Evolutionary conservation across 441 rosid genomes (phyloP).

Genomic region (Lepidium campestre): DNA sequence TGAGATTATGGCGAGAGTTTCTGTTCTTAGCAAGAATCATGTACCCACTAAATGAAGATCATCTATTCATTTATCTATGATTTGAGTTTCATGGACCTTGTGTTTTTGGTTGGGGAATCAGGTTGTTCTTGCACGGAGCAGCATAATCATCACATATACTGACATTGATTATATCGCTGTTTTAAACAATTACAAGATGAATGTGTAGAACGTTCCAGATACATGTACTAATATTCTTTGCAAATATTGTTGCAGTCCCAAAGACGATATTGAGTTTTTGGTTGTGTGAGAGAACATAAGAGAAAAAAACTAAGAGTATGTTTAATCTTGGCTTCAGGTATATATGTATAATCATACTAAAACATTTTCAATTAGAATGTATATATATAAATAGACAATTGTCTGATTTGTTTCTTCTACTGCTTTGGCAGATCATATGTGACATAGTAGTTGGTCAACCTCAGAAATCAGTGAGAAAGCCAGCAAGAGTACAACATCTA

Average conservation of each 20-base stretch:
- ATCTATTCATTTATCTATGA: constrained; percentile 35
- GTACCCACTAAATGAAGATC: constrained; percentile 67
- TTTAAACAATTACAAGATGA: neutral
- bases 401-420: neutral
- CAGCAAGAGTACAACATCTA: constrained; percentile 82
- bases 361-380: neutral
- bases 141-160: constrained; percentile 55
- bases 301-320: constrained; percentile 76
- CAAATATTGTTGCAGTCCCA: constrained; percentile 46
- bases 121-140: constrained; percentile 94
- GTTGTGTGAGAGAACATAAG: constrained; percentile 87
- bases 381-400: neutral
- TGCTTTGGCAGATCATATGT: constrained; percentile 58
- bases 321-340: constrained; percentile 1
- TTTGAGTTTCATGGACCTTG: neutral
- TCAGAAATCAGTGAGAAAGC: constrained; percentile 68
- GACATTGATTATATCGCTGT: constrained; percentile 63
- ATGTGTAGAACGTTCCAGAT: no score
- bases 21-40: constrained; percentile 54
- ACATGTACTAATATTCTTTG: constrained; percentile 20
- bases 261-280: constrained; percentile 85
- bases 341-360: neutral
- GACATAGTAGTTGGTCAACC: constrained; percentile 60
- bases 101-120: constrained; percentile 22
- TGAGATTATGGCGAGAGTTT: constrained; percentile 37